A percentile compares a stretch with the other conserved stretches of the same genome.
These are phyloP conservation scores for Neurospora sp. DNA, from an alignment of 495 filamentous ascomycete genomes.

Conservation along the genomic window DNA sequence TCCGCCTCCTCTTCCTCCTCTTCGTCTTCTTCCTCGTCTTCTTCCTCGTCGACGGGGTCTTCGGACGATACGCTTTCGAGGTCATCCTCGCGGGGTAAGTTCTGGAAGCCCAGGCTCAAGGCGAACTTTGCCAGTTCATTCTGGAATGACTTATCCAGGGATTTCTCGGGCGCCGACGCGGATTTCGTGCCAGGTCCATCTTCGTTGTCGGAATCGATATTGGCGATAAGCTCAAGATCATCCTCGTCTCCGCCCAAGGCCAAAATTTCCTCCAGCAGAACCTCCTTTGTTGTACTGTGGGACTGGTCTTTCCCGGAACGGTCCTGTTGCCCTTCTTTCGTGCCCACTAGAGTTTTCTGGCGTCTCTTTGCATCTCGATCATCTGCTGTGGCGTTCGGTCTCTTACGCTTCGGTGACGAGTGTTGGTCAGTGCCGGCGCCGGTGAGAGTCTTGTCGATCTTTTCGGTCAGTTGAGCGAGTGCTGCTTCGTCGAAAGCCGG, in stretches of 20 bases:
- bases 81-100: conserved; percentile 24
- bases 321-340: conserved; percentile 5
- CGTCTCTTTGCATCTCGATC: conserved; percentile 41
- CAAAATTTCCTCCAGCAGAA: conserved; percentile 59
- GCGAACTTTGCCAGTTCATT: conserved; percentile 36
- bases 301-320: conserved; percentile 3
- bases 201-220: conserved; percentile 53
- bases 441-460: conserved; percentile 47
- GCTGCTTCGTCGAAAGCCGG: conserved; percentile 50
- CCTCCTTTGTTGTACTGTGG: conserved; percentile 19
- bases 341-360: conserved; percentile 24
- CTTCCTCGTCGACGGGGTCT: conserved; percentile 21
- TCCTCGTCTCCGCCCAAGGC: conserved; percentile 71
- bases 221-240: conserved; percentile 56
- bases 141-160: conserved; percentile 26
- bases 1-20: conserved; percentile 18
- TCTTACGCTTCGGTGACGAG: conserved; percentile 35
- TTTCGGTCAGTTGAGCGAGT: conserved; percentile 52
- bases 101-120: conserved; percentile 36
- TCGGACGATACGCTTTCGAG: conserved; percentile 22
- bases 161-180: conserved; percentile 14
- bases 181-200: conserved; percentile 30
- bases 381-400: conserved; percentile 21
- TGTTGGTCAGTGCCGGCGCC: conserved; percentile 20
- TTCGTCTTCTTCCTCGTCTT: conserved; percentile 16